Percentiles rank a stretch among this genome's conserved stretches.
phyloP scores from a whole-genome alignment of 2,329 filamentous ascomycete genomes.

The Penicillium psychrosexuale region DNA sequence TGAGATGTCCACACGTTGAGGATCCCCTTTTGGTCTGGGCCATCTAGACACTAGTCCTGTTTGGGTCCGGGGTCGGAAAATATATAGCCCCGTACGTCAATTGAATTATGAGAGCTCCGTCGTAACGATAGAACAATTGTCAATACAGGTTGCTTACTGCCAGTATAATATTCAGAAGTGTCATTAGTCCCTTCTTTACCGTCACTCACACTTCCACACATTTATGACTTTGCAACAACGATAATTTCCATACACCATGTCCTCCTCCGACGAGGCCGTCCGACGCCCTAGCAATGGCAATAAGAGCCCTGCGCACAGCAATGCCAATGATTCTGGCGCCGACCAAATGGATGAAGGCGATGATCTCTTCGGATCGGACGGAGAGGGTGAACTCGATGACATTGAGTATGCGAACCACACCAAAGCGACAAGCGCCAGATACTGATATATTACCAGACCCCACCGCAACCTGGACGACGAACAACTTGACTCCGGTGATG shows the following conservation, averaged over 20 bases:
- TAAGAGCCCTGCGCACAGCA: constrained; percentile 28
- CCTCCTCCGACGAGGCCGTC: constrained; percentile 39
- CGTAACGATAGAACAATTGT: background rate
- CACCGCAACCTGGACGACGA: constrained; percentile 56
- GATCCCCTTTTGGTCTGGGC: constrained; percentile 20
- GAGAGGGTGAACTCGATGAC: constrained; percentile 39
- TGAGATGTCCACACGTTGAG: constrained; percentile 11
- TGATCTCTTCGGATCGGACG: constrained; percentile 48
- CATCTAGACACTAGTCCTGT: constrained; percentile 14
- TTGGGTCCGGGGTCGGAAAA: constrained; percentile 1
- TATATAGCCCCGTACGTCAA: background rate
- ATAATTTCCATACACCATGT: constrained; percentile 26
- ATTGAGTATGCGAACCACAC: constrained; percentile 26
- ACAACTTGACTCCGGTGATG: constrained; percentile 63
- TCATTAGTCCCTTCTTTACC: background rate
- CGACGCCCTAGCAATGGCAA: constrained; percentile 32
- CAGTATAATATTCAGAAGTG: background rate
- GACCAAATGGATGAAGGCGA: constrained; percentile 36
- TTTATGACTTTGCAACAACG: background rate
- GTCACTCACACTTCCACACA: background rate
- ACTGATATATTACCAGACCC: constrained; percentile 20
- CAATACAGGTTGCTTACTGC: background rate
- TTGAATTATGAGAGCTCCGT: constrained; percentile 9
- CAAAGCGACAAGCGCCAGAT: background rate
- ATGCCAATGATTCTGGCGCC: constrained; percentile 22